phyloP scores from a whole-genome alignment of 2,329 filamentous ascomycete genomes.

The Fusarium dlaminii region DNA sequence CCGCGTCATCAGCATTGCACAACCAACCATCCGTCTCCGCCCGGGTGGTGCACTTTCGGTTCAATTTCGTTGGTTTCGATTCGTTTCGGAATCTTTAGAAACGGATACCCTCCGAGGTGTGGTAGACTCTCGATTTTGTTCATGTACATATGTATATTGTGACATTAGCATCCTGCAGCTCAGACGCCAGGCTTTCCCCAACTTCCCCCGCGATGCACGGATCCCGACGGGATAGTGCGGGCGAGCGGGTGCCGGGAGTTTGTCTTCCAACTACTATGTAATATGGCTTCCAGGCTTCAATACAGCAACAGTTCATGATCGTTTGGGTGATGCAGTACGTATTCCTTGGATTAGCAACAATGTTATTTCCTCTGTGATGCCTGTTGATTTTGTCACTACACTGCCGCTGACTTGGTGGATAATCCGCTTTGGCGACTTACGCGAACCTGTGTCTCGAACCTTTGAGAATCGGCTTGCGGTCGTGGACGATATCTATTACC shows the following conservation, averaged over 20 bases:
- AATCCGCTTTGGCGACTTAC: not conserved
- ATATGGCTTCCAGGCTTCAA: not conserved
- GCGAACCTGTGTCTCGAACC: not conserved
- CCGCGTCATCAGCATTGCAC: conserved; percentile 20
- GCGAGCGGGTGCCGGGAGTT: conserved; percentile 40
- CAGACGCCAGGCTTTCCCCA: conserved; percentile 39
- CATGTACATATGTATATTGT: conserved; percentile 25
- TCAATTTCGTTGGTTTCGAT: conserved; percentile 12
- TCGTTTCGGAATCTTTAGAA: conserved; percentile 10
- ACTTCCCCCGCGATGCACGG: conserved; percentile 44
- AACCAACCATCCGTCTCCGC: conserved; percentile 36
- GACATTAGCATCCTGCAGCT: conserved; percentile 30
- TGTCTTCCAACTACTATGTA: not conserved
- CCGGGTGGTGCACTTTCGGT: conserved; percentile 24
- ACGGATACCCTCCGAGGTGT: conserved; percentile 31
- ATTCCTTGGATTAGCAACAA: not conserved
- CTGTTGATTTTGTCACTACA: not conserved
- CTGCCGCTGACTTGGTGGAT: not conserved
- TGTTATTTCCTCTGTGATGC: not conserved
- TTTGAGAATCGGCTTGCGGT: not conserved
- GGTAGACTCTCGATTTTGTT: conserved; percentile 23
- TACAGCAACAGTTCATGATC: not conserved
- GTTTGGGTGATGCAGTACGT: not conserved
- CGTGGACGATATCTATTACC: not conserved
- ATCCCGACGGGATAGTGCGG: conserved; percentile 40